phyloP scores from a whole-genome alignment of 2,329 filamentous ascomycete genomes.

The Fusarium pilosicola region DNA sequence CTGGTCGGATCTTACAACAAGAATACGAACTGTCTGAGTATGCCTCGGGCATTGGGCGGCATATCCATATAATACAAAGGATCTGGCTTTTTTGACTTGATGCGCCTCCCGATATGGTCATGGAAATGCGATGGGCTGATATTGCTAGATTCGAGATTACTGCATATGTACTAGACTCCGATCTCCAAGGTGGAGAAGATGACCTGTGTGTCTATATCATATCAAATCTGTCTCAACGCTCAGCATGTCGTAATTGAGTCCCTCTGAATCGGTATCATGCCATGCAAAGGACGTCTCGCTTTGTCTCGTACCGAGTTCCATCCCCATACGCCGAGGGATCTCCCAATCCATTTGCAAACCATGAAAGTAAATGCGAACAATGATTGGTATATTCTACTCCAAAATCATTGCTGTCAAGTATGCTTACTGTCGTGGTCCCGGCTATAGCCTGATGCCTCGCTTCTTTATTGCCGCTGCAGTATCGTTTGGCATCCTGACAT shows the following conservation, averaged over 20 bases:
- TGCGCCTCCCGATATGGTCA: neutral
- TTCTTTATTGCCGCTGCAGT: neutral
- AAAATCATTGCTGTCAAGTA: neutral
- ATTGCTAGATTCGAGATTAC: slow-evolving; percentile 9
- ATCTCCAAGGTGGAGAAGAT: slow-evolving; percentile 2
- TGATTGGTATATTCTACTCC: too few relatives aligned
- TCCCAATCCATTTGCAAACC: rapidly evolving
- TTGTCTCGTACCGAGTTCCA: neutral
- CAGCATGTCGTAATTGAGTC: neutral
- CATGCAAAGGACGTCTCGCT: neutral
- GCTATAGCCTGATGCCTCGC: neutral
- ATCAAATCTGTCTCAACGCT: neutral
- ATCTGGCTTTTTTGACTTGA: neutral
- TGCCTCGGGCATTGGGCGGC: too few relatives aligned
- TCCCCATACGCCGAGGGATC: rapidly evolving
- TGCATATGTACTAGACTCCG: slow-evolving; percentile 42
- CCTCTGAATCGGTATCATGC: neutral
- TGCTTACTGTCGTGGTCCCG: neutral
- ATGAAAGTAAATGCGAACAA: rapidly evolving
- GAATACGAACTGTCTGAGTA: slow-evolving; percentile 3
- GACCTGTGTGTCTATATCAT: neutral
- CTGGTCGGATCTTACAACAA: neutral
- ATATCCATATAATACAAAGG: neutral
- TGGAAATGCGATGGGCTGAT: slow-evolving; percentile 11
- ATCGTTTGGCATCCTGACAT: neutral